Evolutionary conservation across 441 rosid genomes (phyloP), one percentile per base, ranked within the genome.

Genomic region (Populus hybrid): DNA sequence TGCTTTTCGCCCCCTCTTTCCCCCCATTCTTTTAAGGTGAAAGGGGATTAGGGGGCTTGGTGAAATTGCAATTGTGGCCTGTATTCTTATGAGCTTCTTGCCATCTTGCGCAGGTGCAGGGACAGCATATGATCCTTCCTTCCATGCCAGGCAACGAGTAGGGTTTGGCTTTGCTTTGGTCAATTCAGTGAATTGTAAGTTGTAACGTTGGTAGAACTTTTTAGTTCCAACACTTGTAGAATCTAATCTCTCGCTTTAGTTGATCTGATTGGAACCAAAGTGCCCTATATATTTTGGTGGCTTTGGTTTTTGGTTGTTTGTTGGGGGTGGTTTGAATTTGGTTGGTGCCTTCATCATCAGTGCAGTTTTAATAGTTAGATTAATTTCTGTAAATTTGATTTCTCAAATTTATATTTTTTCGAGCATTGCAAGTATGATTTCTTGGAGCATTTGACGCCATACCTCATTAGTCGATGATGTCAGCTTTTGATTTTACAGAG

Each of bases 61-160:
- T 3, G 18, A 45, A 36, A 45, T 45, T 45, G 18, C 16, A 12
- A 45, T 45, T 45, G 53, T 45, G 53, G 53, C 53, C 0, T 45
- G 18, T 45, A 45, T 45, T 45, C 77, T 74, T 71, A 74, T 21
- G 35, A 26, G 64, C 67, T 65, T 24, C 69, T 64, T 75, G 36
- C 59, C 75, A 78, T 82, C 24, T 85, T 77, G 53, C 53, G 77
- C 89, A 89, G 90, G 89, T 36, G 31, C 89, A 81, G 78, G 87
- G 86, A 45, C 53, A 45, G 84, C 86, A 87, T 81, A 84, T 84
- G 89, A 76, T 87, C 10, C 76, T 82, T 77, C 89, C 87, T 45
- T 81, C 82, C 59, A 79, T 88, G 91, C 90, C 79, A 66, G 91
- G 90, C 65, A 83, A 87, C n/a, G 83, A 86, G 77, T 85, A 88